Evolutionary conservation across 352 stramenopile genomes (phyloP), one percentile per base, ranked within the genome.

Genomic region (Phytophthora constricta): DNA sequence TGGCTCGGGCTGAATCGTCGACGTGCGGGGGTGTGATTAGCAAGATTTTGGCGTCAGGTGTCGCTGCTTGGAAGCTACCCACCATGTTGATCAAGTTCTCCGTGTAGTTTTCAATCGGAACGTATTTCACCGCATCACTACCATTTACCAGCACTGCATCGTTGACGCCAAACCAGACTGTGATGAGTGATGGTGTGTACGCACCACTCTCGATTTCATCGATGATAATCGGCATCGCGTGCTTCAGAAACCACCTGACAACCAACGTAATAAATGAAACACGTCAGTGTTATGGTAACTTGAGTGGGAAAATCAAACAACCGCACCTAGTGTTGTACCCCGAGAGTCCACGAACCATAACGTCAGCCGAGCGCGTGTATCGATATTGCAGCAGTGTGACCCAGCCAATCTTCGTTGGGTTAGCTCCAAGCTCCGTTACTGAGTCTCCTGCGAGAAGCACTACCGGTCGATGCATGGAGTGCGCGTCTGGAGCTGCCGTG

Each of bases 171-270:
- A 74, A 56, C 67, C 67, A 74, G 22, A 74, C 34, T 11, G 67
- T 67, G 43, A 74, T 70, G 13, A 74, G 26, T 0, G 43, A 58
- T 28, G 67, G 67, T 1, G 34, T 56, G 43, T 72, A 72, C 17
- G 58, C 37, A 5, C 33, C 51, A 10, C 59, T 70, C 22, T 22
- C 33, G 43, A 74, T 67, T 25, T 74, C 67, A 4, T 42, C 19
- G 19, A 63, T 42, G 49, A 74, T 55, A 1, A 22, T 56, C 2
- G 61, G 61, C 8, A 20, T 25, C 20, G 72, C 73, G 28, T 77
- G 55, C 37, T 83, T 58, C 13, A 84, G 42, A 25, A 70, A 79
- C 72, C 76, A 85, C n/a, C 69, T 87, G 4, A 37, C n/a, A n/a
- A n/a, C n/a, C n/a, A 37, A 11, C 11, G 5, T 37, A 37, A 37